Evolutionary conservation across 345 rosid genomes (phyloP), one percentile per base, ranked within the genome.

Genomic region (Jatropha curcas): DNA sequence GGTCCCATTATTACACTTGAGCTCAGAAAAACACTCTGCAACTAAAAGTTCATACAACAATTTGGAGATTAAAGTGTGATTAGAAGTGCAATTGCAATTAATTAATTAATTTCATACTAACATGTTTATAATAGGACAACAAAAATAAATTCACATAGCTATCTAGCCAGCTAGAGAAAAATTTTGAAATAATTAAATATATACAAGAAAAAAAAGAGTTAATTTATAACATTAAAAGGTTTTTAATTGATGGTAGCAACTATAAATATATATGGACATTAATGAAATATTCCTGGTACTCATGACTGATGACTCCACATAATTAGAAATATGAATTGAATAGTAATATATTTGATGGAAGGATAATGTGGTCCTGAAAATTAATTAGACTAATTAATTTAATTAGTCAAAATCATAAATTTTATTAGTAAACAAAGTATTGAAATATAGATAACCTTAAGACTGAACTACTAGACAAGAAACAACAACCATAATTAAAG

Each of bases 11-110:
- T 34, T 20, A 50, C 68, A 19, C 69, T 69, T 74, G 17, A 76
- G 33, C 10, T 81, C 82, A 80, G 81, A 59, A 68, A 57, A 83
- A 82, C 90, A 35, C 77, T 37, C 45, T 71, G 34, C 88, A 89
- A 80, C 90, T 82, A 80, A 60, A 80, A 39, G 7, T 30, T 37
- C 28, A 4, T 27, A 2, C 39, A 16, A 16, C 13, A 27, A 39
- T 33, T 45, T 59, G 3, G 11, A 70, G 25, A 56, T 16, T 11
- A 2, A 22, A 37, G 34, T 37, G 2, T 24, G 25, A 69, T 25
- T 62, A 24, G 19, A 25, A 19, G 0, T 45, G 41, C 71, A 67
- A 7, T 19, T 41, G 31, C 28, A 41, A 41, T 41, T 41, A 39
- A 37, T 2, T 65, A 41, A 41, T 41, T 41, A 39, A 37, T 2